These are phyloP conservation scores for Picea sitchensis DNA, from an alignment of 75 land plant species.

Conservation along the genomic window DNA sequence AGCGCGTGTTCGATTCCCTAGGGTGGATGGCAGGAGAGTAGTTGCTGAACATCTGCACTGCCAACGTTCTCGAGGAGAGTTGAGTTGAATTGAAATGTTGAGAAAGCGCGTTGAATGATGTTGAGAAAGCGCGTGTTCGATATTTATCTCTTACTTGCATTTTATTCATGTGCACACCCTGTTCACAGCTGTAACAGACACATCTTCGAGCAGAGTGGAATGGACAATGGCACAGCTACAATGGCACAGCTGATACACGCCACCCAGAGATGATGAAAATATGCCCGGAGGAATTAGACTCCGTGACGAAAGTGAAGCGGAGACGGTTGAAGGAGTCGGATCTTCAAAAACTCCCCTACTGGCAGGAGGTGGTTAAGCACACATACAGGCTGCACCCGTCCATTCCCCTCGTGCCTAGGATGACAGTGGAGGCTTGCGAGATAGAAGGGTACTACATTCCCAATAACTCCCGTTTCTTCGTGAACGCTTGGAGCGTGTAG, in stretches of 20 bases:
- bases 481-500: constrained; percentile 56
- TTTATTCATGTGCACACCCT: background rate
- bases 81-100: no score
- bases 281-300: background rate
- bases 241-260: background rate
- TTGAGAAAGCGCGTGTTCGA: no score
- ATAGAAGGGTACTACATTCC: constrained; percentile 62
- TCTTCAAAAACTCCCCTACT: constrained; percentile 20
- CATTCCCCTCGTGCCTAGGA: constrained; percentile 52
- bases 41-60: no score
- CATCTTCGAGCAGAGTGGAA: background rate
- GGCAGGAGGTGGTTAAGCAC: constrained; percentile 62
- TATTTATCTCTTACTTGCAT: no score
- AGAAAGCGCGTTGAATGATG: no score
- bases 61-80: no score
- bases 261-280: background rate
- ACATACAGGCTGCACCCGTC: constrained; percentile 73
- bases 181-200: constrained; percentile 1
- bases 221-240: background rate
- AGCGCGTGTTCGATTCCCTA: no score
- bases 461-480: constrained; percentile 36
- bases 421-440: constrained; percentile 36
- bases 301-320: background rate
- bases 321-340: no score
- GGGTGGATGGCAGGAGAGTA: no score